These are phyloP conservation scores for Aspergillus conjunctus DNA, from an alignment of 495 filamentous ascomycete genomes.

Conservation along the genomic window DNA sequence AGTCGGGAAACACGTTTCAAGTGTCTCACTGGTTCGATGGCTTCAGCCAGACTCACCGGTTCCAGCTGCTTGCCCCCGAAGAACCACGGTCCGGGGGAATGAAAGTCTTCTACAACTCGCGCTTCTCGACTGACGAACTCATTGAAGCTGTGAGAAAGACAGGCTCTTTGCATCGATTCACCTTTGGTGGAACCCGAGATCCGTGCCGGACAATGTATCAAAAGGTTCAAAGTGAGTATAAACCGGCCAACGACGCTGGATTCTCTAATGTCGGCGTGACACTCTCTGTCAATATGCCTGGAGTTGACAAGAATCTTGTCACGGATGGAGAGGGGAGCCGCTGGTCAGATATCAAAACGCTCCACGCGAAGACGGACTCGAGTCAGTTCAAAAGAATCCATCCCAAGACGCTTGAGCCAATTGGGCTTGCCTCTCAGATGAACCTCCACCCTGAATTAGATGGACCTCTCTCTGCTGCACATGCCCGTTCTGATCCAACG, in stretches of 20 bases:
- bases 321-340: conserved; percentile 25
- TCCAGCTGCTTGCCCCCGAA: conserved; percentile 57
- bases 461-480: conserved; percentile 64
- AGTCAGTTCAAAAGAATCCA: conserved; percentile 60
- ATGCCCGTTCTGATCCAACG: conserved; percentile 67
- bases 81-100: conserved; percentile 25
- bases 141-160: conserved; percentile 55
- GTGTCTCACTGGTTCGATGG: conserved; percentile 79
- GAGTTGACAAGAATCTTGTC: conserved; percentile 29
- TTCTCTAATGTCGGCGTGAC: conserved; percentile 61
- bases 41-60: conserved; percentile 73
- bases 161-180: conserved; percentile 47
- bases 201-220: conserved; percentile 69
- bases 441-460: conserved; percentile 65
- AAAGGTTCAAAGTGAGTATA: conserved; percentile 63
- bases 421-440: conserved; percentile 58
- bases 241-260: conserved; percentile 22
- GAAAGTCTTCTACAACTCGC: conserved; percentile 71
- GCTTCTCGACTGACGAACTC: conserved; percentile 59
- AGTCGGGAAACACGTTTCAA: conserved; percentile 55
- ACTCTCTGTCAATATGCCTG: conserved; percentile 60
- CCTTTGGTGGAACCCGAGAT: conserved; percentile 66
- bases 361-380: conserved; percentile 65
- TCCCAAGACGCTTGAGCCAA: conserved; percentile 69
- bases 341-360: conserved; percentile 41